Evolutionary conservation across 768 basidiomycete species (phyloP), one percentile per base, ranked within the genome.

Genomic region (Tricholoma matsutake): DNA sequence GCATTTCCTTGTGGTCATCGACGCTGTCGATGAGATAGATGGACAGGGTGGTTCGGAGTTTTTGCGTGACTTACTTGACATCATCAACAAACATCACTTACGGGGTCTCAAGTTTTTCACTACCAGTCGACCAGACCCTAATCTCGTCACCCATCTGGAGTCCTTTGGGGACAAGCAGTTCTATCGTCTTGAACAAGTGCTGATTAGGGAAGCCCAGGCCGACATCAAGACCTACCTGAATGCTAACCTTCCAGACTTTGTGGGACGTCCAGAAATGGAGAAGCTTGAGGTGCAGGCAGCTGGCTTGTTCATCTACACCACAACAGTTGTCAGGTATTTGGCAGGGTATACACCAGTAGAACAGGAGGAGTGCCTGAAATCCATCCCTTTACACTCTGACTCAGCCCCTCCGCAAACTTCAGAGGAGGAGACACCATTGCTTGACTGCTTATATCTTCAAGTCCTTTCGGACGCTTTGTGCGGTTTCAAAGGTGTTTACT

Each of bases 241-340:
- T 11, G n/a, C 41, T 6, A 9, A 20, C n/a, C 41, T 43, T 20
- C n/a, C n/a, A n/a, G n/a, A 20, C 37, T 9, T 10, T 11, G n/a
- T 20, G 41, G n/a, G n/a, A 18, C 41, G 41, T 20, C 4, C 3
- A 20, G n/a, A 6, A 6, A n/a, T 68, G 20, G 31, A 37, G 16
- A 32, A 62, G 43, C 64, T 72, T 34, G 60, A 52, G 7, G 54
- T 55, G 10, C 57, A 55, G 7, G 64, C 66, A 13, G 63, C 29
- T 57, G 71, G 70, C 10, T 56, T 72, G 11, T 73, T 73, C 63
- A 71, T 73, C 45, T 71, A 67, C 51, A 71, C 72, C 25, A 66
- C 71, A 18, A 73, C 71, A 0, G 63, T 63, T 8, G 69, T 68
- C 43, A 65, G 59, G 31, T 65, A 65, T 28, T 49, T 69, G 57